phyloP scores from a whole-genome alignment of 768 basidiomycete genomes.

The Trametes coccinea region DNA sequence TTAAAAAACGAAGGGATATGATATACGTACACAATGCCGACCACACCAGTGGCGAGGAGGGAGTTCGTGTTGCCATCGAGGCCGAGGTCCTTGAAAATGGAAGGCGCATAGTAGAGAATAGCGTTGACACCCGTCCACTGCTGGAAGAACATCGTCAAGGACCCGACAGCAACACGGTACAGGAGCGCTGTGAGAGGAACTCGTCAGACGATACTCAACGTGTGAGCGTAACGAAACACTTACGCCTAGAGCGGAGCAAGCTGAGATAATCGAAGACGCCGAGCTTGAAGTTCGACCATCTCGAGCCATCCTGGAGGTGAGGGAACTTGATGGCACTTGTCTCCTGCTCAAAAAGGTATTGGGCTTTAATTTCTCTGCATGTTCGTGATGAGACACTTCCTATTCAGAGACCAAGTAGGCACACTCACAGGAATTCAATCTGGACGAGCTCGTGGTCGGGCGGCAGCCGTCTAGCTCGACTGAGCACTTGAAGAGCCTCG shows the following conservation, averaged over 20 bases:
- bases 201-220: background rate
- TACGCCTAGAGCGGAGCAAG: slow-evolving; percentile 52
- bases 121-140: slow-evolving; percentile 83
- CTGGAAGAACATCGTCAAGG: slow-evolving; percentile 76
- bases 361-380: slow-evolving; percentile 67
- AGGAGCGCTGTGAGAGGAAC: slow-evolving; percentile 47
- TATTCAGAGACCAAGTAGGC: background rate
- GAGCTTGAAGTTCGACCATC: slow-evolving; percentile 58
- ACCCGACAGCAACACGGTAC: slow-evolving; percentile 62
- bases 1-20: too few relatives aligned
- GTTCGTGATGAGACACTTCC: background rate
- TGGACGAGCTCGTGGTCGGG: slow-evolving; percentile 65
- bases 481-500: slow-evolving; percentile 66
- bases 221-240: slow-evolving; percentile 1
- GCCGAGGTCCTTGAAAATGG: slow-evolving; percentile 63
- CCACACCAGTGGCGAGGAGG: slow-evolving; percentile 66
- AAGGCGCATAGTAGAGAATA: slow-evolving; percentile 75
- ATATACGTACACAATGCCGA: slow-evolving; percentile 67
- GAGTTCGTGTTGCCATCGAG: slow-evolving; percentile 61
- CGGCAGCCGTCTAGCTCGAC: slow-evolving; percentile 55
- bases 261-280: slow-evolving; percentile 62
- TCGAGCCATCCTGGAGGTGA: slow-evolving; percentile 62
- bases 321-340: slow-evolving; percentile 57
- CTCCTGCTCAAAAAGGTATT: slow-evolving; percentile 74
- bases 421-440: slow-evolving; percentile 66